Evolutionary conservation across 1,284 basidiomycete genomes (phyloP), one percentile per base, ranked within the genome.

Genomic region (Tilletiaria anomala): DNA sequence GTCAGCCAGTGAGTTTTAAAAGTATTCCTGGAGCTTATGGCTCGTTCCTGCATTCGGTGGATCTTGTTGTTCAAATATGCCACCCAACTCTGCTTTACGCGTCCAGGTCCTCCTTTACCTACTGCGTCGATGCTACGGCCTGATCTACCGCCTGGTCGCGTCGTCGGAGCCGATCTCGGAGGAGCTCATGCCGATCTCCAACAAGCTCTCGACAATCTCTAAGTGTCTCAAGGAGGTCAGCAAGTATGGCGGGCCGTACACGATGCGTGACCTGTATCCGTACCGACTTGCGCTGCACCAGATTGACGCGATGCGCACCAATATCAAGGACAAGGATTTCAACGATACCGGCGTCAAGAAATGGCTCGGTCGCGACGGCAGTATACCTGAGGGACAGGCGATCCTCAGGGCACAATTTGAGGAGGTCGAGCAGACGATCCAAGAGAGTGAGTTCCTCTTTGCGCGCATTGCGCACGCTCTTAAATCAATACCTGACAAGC

Each of bases 131-230:
- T 97, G 91, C 72, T 93, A 96, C 68, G 91, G 91, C 50, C 75
- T 96, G 41, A 89, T 94, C 56, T 96, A 94, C 70, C 78, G 83
- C 20, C 70, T 97, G 38, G 77, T 99, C 51, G 89, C 88, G 18
- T 89, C 88, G n/a, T 88, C 84, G 43, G 91, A 96, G 70, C 93
- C 93, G 0, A 88, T 99, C n/a, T 93, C 87, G 0, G 89, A 94
- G 67, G 89, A 96, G 68, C 72, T 96, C 22, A 93, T 93, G 82
- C 89, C 89, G 5, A 78, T 94, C 39, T 66, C 66, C 34, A 69
- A 70, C 45, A 91, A 91, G 69, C 54, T 79, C 1, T 56, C 55
- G 6, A 59, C 53, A 23, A 49, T 64, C 19, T 46, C 48, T 17
- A 94, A 91, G 67, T 94, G 89, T 59, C 73, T 97, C 45, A 94